A percentile compares a stretch with the other conserved stretches of the same genome.
Conservation (phyloP, 306 rosid species). For the Vigna reflexopilosa region DNA sequence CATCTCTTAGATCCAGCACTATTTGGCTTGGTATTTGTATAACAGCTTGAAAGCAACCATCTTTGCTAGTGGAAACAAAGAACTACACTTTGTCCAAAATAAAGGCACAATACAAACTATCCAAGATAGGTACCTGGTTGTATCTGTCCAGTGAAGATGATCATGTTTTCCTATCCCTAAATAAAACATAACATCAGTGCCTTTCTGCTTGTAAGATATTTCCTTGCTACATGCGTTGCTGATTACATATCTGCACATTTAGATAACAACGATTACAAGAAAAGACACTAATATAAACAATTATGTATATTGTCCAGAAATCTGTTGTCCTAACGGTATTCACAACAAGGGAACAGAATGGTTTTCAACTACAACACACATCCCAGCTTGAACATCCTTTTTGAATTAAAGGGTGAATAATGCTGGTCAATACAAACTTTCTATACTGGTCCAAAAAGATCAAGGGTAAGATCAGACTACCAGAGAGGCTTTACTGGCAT, state of each 20-base stretch:
- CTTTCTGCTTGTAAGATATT: conserved; percentile 84
- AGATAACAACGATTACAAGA: conserved; percentile 42
- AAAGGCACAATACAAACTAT: conserved; percentile 12
- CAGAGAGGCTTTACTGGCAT: conserved; percentile 19
- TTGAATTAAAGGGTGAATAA: conserved; percentile 5
- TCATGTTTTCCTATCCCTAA: conserved; percentile 77
- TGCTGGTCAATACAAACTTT: background rate
- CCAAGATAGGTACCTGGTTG: conserved; percentile 61
- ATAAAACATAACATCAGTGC: conserved; percentile 65
- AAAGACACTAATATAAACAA: background rate
- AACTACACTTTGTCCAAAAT: background rate
- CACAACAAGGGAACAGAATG: background rate
- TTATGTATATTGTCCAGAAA: conserved; percentile 3
- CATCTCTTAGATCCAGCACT: too few species aligned
- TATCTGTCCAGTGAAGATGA: conserved; percentile 93
- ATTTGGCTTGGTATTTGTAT: too few species aligned
- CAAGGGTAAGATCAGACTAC: conserved; percentile 29
- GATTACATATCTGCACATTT: conserved; percentile 77
- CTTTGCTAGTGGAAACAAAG: background rate
- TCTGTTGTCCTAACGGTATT: conserved; percentile 6
- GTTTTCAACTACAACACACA: conserved; percentile 13
- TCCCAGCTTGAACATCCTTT: conserved; percentile 13
- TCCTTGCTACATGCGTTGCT: conserved; percentile 94
- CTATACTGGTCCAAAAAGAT: background rate
- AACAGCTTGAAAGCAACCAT: conserved; percentile 11